Evolutionary conservation across 805 yeast species (phyloP), one percentile per base, ranked within the genome.

Genomic region (Candida jianshihensis): DNA sequence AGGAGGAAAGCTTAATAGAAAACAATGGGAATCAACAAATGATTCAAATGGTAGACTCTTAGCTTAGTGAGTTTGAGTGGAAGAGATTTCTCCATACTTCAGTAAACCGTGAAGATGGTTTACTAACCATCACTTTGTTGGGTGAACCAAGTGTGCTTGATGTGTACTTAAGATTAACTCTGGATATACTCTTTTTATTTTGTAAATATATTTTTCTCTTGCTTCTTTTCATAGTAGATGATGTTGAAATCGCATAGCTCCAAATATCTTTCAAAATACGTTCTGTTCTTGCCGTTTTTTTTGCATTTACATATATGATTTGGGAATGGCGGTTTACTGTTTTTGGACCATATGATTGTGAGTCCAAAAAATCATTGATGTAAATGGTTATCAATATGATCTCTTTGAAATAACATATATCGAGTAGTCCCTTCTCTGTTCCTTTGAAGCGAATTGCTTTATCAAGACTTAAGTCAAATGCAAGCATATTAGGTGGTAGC

Each of bases 11-110:
- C 38, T 58, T 21, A 42, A 48, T 43, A 55, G 51, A 35, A 49
- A 57, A 41, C 39, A 42, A n/a, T 54, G 44, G 49, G 40, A 49
- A 7, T 59, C 74, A 6, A 68, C 67, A 10, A 76, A 75, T 45
- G 80, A 74, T 37, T 48, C 74, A 0, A 57, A 54, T 15, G 71
- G 70, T 16, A 53, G 30, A 48, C 15, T 14, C 10, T 18, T 10
- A 6, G 9, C 6, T 6, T 20, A 20, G 10, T 20, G 22, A 20
- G 5, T 19, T 13, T 28, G 6, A 9, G 30, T 15, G 11, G 16
- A 47, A 44, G 3, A 51, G 19, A n/a, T 49, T 43, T 22, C 36
- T 48, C 18, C 49, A 42, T 3, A 46, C 48, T 24, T 43, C 49
- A 1, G 53, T 52, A 26, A 48, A 40, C 4, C 46, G 31, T 7